phyloP scores from a whole-genome alignment of 257 asterid genomes.

The Voacanga thouarsii region DNA sequence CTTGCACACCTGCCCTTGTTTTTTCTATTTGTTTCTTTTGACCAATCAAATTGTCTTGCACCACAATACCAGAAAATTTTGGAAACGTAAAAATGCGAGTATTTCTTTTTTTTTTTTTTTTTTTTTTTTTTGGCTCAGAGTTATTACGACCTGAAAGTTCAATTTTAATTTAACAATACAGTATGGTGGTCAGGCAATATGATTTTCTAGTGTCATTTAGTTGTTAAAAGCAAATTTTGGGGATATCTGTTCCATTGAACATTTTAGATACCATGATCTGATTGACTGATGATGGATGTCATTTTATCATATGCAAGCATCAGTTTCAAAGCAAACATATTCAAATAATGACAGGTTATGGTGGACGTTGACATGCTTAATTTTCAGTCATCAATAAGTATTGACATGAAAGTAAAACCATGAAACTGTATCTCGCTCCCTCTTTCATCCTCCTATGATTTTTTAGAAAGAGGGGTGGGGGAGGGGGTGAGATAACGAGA shows the following conservation, averaged over 20 bases:
- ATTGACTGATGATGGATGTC: neutral
- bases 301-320: too few species aligned
- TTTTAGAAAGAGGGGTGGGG: too few species aligned
- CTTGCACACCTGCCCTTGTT: neutral
- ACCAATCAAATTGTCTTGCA: neutral
- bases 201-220: neutral
- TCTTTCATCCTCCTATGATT: neutral
- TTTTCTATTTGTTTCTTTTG: neutral
- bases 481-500: neutral
- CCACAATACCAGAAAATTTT: neutral
- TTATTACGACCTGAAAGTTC: neutral
- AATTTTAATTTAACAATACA: neutral
- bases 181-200: neutral
- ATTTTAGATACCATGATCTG: conserved; percentile 2
- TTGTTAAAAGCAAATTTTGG: neutral
- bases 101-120: too few species aligned
- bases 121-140: neutral
- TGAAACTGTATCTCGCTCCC: neutral
- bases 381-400: neutral
- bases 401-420: neutral
- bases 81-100: neutral
- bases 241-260: neutral
- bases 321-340: neutral
- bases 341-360: neutral
- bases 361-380: neutral